phyloP scores from a whole-genome alignment of 1,139 yeast genomes.

The Taphrina pruni region DNA sequence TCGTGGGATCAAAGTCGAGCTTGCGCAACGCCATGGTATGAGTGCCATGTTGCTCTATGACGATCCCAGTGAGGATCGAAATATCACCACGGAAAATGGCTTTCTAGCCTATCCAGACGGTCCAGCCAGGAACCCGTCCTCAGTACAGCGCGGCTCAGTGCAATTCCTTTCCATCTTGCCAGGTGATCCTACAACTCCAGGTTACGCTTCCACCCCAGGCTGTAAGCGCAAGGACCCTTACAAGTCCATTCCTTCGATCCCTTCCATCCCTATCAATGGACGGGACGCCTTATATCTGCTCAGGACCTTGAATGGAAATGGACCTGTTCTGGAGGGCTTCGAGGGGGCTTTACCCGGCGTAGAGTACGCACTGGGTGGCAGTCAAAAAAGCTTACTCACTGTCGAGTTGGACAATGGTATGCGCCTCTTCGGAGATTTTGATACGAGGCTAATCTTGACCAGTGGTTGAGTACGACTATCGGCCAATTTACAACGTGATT shows the following conservation, averaged over 20 bases:
- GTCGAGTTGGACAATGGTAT: conserved; percentile 59
- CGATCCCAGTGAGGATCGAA: conserved; percentile 71
- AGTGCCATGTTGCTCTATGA: conserved; percentile 65
- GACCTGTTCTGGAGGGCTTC: conserved; percentile 58
- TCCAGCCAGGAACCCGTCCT: conserved; percentile 69
- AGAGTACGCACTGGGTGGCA: conserved; percentile 67
- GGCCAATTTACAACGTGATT: conserved; percentile 60
- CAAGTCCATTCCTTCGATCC: conserved; percentile 63
- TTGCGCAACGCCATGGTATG: conserved; percentile 70
- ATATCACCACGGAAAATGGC: conserved; percentile 59
- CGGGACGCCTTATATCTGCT: conserved; percentile 65
- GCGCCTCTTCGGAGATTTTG: too few relatives aligned
- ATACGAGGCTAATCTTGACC: too few relatives aligned
- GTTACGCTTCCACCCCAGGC: conserved; percentile 69
- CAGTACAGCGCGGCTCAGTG: conserved; percentile 83
- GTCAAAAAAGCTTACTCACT: conserved; percentile 54
- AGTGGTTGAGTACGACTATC: conserved; percentile 36
- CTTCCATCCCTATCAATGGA: conserved; percentile 67
- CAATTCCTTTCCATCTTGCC: conserved; percentile 77
- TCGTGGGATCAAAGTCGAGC: conserved; percentile 71
- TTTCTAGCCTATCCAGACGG: conserved; percentile 68
- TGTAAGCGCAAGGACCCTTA: conserved; percentile 60
- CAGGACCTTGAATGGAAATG: conserved; percentile 62
- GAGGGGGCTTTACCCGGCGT: conserved; percentile 58
- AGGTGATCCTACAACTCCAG: conserved; percentile 92